Evolutionary conservation across 495 filamentous ascomycete genomes (phyloP).

Genomic region (Daldinia concentrica): DNA sequence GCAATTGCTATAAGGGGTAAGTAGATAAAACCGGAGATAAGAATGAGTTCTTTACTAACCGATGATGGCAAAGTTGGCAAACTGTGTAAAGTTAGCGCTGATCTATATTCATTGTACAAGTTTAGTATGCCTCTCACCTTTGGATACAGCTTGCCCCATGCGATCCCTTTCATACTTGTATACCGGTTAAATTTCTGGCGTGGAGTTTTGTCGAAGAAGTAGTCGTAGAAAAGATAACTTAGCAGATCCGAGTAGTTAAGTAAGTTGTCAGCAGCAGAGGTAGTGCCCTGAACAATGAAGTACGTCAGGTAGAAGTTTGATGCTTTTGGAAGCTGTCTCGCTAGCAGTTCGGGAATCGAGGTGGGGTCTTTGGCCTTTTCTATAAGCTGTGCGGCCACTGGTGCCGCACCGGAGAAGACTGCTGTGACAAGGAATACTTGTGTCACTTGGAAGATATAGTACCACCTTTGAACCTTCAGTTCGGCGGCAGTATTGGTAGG

Average conservation of each 20-base stretch:
- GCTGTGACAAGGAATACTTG: slow-evolving; percentile 93
- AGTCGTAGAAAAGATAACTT: slow-evolving; percentile 70
- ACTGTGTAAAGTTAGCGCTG: slow-evolving; percentile 50
- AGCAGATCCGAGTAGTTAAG: slow-evolving; percentile 54
- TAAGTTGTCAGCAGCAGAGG: slow-evolving; percentile 72
- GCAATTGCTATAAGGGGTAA: slow-evolving; percentile 65
- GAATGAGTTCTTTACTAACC: slow-evolving; percentile 44
- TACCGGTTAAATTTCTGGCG: slow-evolving; percentile 81
- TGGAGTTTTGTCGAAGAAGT: slow-evolving; percentile 71
- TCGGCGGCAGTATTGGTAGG: slow-evolving; percentile 79
- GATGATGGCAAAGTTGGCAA: slow-evolving; percentile 82
- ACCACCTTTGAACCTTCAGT: slow-evolving; percentile 79
- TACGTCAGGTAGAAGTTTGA: slow-evolving; percentile 93
- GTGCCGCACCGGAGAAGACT: slow-evolving; percentile 67
- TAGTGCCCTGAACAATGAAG: slow-evolving; percentile 84
- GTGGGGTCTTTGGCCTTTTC: slow-evolving; percentile 70
- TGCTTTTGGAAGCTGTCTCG: slow-evolving; percentile 77
- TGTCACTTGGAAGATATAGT: slow-evolving; percentile 88
- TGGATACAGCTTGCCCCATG: slow-evolving; percentile 67
- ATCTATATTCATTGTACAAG: slow-evolving; percentile 55
- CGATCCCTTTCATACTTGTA: slow-evolving; percentile 55
- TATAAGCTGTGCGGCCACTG: slow-evolving; percentile 66
- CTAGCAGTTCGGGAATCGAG: slow-evolving; percentile 67
- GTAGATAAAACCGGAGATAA: background rate
- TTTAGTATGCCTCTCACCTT: slow-evolving; percentile 75